Evolutionary conservation across 1,284 basidiomycete species (phyloP).

Genomic region (Trichosporon faecale): DNA sequence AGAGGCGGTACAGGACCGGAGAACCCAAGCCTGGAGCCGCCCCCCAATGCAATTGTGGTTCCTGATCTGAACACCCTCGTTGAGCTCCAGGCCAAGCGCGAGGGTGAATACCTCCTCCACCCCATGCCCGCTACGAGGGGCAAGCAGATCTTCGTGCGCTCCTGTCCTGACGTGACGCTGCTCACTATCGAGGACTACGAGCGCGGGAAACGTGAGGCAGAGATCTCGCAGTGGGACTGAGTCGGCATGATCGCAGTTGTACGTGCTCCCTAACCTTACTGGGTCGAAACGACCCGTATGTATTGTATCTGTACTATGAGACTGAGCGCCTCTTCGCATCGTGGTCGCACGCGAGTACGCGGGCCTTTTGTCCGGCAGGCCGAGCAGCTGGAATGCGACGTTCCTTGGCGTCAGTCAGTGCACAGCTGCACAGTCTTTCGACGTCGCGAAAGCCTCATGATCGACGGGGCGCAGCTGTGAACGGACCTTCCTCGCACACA

Average conservation of each 20-base stretch:
- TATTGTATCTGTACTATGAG: neutral
- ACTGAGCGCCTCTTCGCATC: too few relatives aligned
- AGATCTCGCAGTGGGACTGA: neutral
- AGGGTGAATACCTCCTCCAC: too few relatives aligned
- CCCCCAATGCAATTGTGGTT: too few relatives aligned
- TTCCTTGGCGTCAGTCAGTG: neutral
- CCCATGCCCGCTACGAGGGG: neutral
- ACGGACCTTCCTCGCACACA: neutral
- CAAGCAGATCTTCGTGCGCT: neutral
- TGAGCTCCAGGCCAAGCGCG: too few relatives aligned
- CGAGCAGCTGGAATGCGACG: too few relatives aligned
- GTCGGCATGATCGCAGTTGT: too few relatives aligned
- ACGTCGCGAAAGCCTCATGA: too few relatives aligned
- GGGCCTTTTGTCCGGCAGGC: too few relatives aligned
- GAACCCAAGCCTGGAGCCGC: too few relatives aligned
- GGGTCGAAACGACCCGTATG: neutral
- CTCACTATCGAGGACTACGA: neutral
- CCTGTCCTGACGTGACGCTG: neutral
- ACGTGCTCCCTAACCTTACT: neutral
- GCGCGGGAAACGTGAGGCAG: neutral
- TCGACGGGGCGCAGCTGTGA: neutral
- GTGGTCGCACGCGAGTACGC: too few relatives aligned
- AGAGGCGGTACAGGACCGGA: neutral
- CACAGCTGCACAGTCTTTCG: neutral
- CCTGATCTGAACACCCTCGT: neutral